phyloP scores from a whole-genome alignment of 345 rosid genomes.

The Anastatica hierochuntica region DNA sequence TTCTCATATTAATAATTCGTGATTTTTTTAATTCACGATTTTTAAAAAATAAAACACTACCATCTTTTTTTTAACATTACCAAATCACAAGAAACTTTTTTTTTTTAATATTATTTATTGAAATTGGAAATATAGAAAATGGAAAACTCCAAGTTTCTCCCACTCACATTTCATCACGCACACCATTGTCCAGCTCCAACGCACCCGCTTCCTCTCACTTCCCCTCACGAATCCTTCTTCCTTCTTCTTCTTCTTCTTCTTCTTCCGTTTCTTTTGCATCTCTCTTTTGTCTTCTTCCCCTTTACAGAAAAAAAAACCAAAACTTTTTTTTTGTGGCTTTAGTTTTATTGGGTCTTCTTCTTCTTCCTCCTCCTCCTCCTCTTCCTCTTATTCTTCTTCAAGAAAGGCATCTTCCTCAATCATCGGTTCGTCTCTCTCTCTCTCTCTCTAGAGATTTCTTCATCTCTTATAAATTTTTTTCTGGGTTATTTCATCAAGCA shows the following conservation, averaged over 20 bases:
- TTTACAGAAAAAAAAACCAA: not conserved
- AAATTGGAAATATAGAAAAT: too few relatives aligned
- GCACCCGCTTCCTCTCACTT: conserved; percentile 12
- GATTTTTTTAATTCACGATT: too few relatives aligned
- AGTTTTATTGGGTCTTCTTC: conserved; percentile 7
- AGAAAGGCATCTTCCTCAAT: conserved; percentile 15
- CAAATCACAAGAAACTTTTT: too few relatives aligned
- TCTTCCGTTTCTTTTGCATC: conserved; percentile 23
- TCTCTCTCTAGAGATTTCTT: conserved; percentile 5
- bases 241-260: not conserved
- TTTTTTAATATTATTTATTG: too few relatives aligned
- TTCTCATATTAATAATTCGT: too few relatives aligned
- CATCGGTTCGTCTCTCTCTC: conserved; percentile 17
- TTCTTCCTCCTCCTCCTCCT: conserved; percentile 3
- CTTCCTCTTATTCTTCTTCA: conserved; percentile 8
- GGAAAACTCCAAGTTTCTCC: not conserved
- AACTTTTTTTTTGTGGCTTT: conserved; percentile 9
- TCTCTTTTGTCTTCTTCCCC: conserved; percentile 18
- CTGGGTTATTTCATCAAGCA: not conserved
- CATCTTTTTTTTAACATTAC: too few relatives aligned
- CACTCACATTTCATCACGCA: conserved; percentile 16
- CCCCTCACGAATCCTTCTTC: not conserved
- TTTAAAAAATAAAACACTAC: not conserved
- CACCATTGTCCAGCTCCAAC: conserved; percentile 22
- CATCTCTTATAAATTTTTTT: not conserved